phyloP scores from a whole-genome alignment of 208 protist species.

The Porcisia deanei region DNA sequence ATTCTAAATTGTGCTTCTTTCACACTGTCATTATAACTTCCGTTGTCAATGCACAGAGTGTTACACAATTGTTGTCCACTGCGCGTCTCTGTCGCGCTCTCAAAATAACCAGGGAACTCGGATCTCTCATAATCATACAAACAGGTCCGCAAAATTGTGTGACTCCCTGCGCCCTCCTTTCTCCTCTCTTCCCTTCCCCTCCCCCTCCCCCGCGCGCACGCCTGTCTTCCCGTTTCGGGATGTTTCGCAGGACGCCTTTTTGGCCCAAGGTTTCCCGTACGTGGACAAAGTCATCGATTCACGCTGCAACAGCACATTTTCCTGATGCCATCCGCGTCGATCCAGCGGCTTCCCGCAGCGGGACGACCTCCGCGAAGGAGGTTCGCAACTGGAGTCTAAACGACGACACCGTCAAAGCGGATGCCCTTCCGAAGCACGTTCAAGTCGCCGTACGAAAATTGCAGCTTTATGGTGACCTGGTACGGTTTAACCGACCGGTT shows the following conservation, averaged over 20 bases:
- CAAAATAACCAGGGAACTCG: too few species aligned
- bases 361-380: slow-evolving; percentile 64
- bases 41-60: too few species aligned
- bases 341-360: slow-evolving; percentile 49
- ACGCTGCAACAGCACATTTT: slow-evolving; percentile 67
- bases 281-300: slow-evolving; percentile 75
- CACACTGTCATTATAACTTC: too few species aligned
- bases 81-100: too few species aligned
- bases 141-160: not conserved
- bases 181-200: not conserved
- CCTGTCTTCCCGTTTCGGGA: slow-evolving; percentile 1
- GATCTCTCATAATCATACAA: too few species aligned
- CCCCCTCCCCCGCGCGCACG: too few species aligned
- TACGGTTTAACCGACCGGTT: slow-evolving; percentile 70
- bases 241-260: slow-evolving; percentile 62
- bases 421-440: slow-evolving; percentile 48
- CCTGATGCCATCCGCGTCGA: slow-evolving; percentile 62
- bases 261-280: slow-evolving; percentile 63
- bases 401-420: slow-evolving; percentile 34
- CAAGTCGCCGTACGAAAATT: slow-evolving; percentile 32
- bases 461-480: slow-evolving; percentile 56
- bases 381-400: slow-evolving; percentile 52
- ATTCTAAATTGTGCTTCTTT: too few species aligned
- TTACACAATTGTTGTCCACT: too few species aligned
- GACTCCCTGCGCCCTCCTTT: too few species aligned